Evolutionary conservation across 2,329 filamentous ascomycete species (phyloP).

Genomic region (Calonectria pauciramosa): DNA sequence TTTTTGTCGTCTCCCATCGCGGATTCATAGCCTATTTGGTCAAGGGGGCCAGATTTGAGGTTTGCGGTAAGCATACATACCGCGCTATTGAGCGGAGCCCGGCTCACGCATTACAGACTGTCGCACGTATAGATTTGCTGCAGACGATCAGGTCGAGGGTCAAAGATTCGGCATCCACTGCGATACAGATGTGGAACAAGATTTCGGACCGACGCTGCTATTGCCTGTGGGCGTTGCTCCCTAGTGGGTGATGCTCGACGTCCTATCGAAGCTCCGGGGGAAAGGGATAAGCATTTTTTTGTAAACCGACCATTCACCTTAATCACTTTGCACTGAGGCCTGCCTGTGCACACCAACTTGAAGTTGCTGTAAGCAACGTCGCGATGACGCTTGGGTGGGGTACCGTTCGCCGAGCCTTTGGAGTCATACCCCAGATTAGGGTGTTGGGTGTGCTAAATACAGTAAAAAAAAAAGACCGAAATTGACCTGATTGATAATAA

Average conservation of each 20-base stretch:
- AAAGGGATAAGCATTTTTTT: background rate
- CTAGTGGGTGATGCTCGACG: background rate
- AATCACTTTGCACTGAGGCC: background rate
- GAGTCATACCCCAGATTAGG: background rate
- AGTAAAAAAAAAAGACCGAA: background rate
- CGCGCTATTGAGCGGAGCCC: accelerated
- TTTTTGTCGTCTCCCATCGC: slow-evolving; percentile 37
- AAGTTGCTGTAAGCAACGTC: background rate
- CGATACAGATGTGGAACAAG: slow-evolving; percentile 31
- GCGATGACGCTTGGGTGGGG: background rate
- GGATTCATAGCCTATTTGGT: slow-evolving; percentile 40
- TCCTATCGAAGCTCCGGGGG: no score
- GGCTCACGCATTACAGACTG: slow-evolving; percentile 16
- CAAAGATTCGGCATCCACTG: slow-evolving; percentile 27
- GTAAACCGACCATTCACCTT: background rate
- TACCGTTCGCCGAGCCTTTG: background rate
- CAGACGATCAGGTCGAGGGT: slow-evolving; percentile 10
- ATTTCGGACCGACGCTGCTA: slow-evolving; percentile 37
- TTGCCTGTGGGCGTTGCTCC: background rate
- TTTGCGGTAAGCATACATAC: slow-evolving; percentile 34
- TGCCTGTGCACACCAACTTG: background rate
- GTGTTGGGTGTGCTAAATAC: background rate
- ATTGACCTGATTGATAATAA: background rate
- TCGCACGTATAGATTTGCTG: slow-evolving; percentile 34
- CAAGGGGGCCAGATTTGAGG: slow-evolving; percentile 33